phyloP scores from a whole-genome alignment of 73 alveolate species.

The Paramecium primaurelia region DNA sequence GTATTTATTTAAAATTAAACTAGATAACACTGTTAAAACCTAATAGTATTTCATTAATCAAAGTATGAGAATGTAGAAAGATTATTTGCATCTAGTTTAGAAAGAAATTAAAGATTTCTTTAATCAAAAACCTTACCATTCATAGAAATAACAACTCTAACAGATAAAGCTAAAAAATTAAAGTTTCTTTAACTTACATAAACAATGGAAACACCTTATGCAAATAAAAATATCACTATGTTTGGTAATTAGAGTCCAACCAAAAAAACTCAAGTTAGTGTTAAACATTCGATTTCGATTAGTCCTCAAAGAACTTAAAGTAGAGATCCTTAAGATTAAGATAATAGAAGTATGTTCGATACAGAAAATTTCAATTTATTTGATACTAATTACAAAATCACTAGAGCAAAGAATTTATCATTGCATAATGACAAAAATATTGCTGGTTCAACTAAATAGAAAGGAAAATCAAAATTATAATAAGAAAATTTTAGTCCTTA shows the following conservation, averaged over 20 bases:
- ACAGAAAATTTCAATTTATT: background rate
- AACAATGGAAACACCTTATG: conserved; percentile 18
- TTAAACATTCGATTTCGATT: background rate
- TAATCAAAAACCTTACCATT: background rate
- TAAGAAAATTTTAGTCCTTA: conserved; percentile 16
- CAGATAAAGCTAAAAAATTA: background rate
- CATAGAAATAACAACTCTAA: background rate
- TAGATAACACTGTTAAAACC: background rate
- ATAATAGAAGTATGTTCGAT: background rate
- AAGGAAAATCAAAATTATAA: background rate
- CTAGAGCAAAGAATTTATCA: background rate
- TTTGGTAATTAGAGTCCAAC: background rate
- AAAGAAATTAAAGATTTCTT: background rate
- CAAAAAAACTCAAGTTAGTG: background rate
- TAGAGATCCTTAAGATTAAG: background rate
- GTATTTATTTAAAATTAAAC: background rate
- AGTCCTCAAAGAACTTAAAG: background rate
- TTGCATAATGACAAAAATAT: background rate
- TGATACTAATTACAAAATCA: background rate
- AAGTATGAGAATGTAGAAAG: background rate
- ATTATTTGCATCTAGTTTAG: background rate
- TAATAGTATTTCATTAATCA: background rate
- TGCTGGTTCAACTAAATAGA: background rate
- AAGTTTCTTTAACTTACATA: background rate
- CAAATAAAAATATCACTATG: conserved; percentile 20